These are phyloP conservation scores for Picea glauca DNA, from an alignment of 75 land plant species.

Conservation along the genomic window DNA sequence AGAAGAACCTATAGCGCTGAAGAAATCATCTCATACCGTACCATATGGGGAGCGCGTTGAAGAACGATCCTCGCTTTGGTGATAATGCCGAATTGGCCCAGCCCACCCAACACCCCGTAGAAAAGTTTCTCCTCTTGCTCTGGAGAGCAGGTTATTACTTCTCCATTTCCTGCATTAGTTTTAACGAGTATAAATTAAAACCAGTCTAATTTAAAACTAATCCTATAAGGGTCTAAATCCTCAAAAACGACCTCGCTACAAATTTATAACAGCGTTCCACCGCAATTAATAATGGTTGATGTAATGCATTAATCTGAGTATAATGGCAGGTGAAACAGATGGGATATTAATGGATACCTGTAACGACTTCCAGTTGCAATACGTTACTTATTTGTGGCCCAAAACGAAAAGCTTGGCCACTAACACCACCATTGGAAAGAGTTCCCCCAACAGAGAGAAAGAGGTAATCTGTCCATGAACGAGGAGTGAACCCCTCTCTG, in stretches of 20 bases:
- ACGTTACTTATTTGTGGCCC: conserved; percentile 75
- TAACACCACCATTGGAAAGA: conserved; percentile 63
- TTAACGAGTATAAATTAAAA: neutral
- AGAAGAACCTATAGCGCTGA: too few relatives aligned
- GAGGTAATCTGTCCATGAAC: conserved; percentile 64
- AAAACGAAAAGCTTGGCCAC: conserved; percentile 59
- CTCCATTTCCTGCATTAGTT: conserved; percentile 51
- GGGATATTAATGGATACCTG: conserved; percentile 34
- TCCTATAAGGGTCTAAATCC: neutral
- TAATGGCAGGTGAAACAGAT: neutral
- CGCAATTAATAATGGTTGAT: neutral
- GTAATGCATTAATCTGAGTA: neutral
- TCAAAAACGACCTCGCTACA: neutral
- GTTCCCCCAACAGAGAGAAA: conserved; percentile 62
- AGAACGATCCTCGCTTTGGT: conserved; percentile 65
- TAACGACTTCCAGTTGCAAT: conserved; percentile 59
- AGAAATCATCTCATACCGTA: neutral
- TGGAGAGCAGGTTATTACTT: conserved; percentile 43
- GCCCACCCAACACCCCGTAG: conserved; percentile 63
- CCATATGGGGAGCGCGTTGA: conserved; percentile 45
- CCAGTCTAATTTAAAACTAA: neutral
- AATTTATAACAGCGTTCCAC: neutral
- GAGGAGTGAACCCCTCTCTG: conserved; percentile 40
- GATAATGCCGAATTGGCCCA: conserved; percentile 75
- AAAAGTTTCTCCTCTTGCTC: conserved; percentile 37